Conservation (phyloP, 495 filamentous ascomycete genomes). For the Cladorrhinum samala region DNA sequence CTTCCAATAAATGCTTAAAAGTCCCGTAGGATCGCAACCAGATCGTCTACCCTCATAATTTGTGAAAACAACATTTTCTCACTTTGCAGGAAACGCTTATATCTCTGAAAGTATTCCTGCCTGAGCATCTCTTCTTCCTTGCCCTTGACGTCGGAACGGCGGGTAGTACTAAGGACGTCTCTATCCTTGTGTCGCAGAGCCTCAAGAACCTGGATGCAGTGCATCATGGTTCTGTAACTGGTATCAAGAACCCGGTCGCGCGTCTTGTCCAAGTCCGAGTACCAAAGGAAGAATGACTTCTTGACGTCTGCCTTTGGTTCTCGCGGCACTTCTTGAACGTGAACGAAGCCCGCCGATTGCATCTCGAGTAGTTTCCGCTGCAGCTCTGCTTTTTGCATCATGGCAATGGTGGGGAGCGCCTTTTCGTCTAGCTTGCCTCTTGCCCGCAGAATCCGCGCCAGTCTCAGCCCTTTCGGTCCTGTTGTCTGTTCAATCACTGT, state of each 20-base stretch:
- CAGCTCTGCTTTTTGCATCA: conserved; percentile 74
- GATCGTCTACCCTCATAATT: conserved; percentile 71
- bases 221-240: conserved; percentile 84
- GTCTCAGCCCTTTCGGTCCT: conserved; percentile 66
- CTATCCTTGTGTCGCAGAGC: conserved; percentile 62
- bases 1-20: conserved; percentile 44
- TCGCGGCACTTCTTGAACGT: conserved; percentile 86
- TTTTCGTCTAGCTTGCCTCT: conserved; percentile 93
- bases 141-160: conserved; percentile 75
- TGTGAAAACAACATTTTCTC: conserved; percentile 75
- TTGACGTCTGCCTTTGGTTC: conserved; percentile 70
- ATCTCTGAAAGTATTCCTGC: conserved; percentile 56
- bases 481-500: conserved; percentile 67
- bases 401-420: conserved; percentile 61
- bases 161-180: conserved; percentile 65
- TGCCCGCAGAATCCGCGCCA: conserved; percentile 72
- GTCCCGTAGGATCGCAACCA: conserved; percentile 77
- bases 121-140: conserved; percentile 71
- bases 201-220: conserved; percentile 67
- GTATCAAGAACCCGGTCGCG: conserved; percentile 61
- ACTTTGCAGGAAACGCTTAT: conserved; percentile 60
- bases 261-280: conserved; percentile 69
- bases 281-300: conserved; percentile 84
- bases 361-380: conserved; percentile 74
- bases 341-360: conserved; percentile 74